Evolutionary conservation across 2,329 filamentous ascomycete species (phyloP).

Genomic region (Hymenoscyphus fraxineus): DNA sequence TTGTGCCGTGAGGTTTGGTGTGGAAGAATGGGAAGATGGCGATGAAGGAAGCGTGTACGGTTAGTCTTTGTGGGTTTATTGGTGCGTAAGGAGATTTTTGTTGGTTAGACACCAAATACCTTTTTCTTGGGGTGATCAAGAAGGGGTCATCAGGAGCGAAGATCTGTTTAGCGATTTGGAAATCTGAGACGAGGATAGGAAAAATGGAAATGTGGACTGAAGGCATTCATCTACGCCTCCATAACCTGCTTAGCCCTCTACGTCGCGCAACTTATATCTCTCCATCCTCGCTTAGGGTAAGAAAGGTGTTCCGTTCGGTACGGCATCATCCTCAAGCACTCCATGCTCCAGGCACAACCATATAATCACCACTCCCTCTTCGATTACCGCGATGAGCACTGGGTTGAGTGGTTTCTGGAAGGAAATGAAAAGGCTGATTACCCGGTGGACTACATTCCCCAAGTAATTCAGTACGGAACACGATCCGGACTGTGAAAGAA

Average conservation of each 20-base stretch:
- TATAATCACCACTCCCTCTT: slow-evolving; percentile 40
- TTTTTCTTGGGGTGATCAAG: slow-evolving; percentile 29
- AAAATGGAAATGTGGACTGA: not conserved
- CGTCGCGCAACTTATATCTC: not conserved
- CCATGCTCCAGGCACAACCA: slow-evolving; percentile 19
- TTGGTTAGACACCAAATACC: slow-evolving; percentile 36
- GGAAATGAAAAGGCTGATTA: slow-evolving; percentile 35
- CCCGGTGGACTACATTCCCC: slow-evolving; percentile 41
- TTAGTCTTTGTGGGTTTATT: slow-evolving; percentile 42
- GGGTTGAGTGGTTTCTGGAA: slow-evolving; percentile 34
- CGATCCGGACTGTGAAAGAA: slow-evolving; percentile 29
- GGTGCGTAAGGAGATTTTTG: slow-evolving; percentile 41
- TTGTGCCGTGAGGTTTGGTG: slow-evolving; percentile 37
- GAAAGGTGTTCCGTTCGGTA: not conserved
- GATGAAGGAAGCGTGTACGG: slow-evolving; percentile 37
- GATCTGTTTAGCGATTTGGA: too few relatives aligned
- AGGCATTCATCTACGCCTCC: slow-evolving; percentile 4
- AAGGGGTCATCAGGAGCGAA: not conserved
- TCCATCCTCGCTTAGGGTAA: not conserved
- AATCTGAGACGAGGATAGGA: slow-evolving; percentile 23
- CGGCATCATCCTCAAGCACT: not conserved
- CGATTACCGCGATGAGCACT: slow-evolving; percentile 37
- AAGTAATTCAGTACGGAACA: slow-evolving; percentile 37
- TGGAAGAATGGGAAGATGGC: slow-evolving; percentile 38
- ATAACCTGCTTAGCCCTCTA: slow-evolving; percentile 3